These are phyloP conservation scores for Phytophthora capsici DNA, from an alignment of 352 stramenopile species.

Conservation along the genomic window DNA sequence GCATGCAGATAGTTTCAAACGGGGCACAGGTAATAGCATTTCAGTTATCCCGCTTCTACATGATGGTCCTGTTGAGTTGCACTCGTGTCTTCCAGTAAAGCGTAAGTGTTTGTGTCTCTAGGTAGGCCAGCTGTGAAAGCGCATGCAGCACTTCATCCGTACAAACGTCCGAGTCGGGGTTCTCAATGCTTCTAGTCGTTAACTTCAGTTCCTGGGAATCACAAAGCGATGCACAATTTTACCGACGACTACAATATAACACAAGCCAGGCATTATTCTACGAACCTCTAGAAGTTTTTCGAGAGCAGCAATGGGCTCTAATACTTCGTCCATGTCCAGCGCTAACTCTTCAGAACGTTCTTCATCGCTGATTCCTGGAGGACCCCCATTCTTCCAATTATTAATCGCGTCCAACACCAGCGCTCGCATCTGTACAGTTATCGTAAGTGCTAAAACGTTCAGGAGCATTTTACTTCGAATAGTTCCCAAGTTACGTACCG, in stretches of 20 bases:
- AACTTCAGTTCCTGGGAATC: conserved; percentile 38
- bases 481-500: conserved; percentile 39
- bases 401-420: conserved; percentile 40
- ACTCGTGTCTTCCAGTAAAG: conserved; percentile 64
- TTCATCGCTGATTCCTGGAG: conserved; percentile 6
- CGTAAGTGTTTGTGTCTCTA: conserved; percentile 55
- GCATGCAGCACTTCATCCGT: conserved; percentile 58
- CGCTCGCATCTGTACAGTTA: conserved; percentile 57
- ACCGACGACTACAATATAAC: background rate
- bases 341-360: conserved; percentile 15
- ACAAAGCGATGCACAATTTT: background rate
- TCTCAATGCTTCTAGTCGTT: conserved; percentile 40
- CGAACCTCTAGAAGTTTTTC: conserved; percentile 38
- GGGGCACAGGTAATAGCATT: background rate
- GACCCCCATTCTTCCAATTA: conserved; percentile 15
- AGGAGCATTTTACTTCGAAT: background rate
- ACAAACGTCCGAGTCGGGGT: conserved; percentile 39
- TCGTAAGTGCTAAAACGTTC: background rate
- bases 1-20: background rate
- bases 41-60: conserved; percentile 25
- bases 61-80: conserved; percentile 49
- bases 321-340: conserved; percentile 26
- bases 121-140: conserved; percentile 43
- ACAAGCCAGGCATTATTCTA: background rate
- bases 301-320: conserved; percentile 35